Evolutionary conservation across 2,329 filamentous ascomycete species (phyloP), one percentile per base, ranked within the genome.

Genomic region (Harringtonia aguacate): DNA sequence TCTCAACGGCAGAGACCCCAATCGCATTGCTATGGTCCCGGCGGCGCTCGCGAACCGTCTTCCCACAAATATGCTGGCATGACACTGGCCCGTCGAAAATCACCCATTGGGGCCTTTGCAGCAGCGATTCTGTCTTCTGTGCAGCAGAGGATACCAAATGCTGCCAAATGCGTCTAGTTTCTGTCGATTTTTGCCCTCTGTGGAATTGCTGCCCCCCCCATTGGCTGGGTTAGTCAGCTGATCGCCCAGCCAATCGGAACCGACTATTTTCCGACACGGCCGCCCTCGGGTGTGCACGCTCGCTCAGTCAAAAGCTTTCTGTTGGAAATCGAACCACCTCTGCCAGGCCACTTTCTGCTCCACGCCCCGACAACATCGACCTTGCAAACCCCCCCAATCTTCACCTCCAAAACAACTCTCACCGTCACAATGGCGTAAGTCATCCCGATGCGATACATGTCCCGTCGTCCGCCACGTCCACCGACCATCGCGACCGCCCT

Each of bases 401-500:
- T 12, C n/a, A n/a, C n/a, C 39, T 44, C 40, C 20, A 39, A 13
- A 34, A 39, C 38, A 39, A n/a, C 12, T 27, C 43, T 21, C 44
- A n/a, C 40, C 37, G 45, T 41, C 46, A 51, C 45, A 45, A 53
- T 53, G 51, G 51, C 46, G 51, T 53, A 46, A 48, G 51, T 37
- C 13, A 8, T 14, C 14, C 22, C n/a, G 21, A 28, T 20, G 6
- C 8, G 4, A 18, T 8, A 28, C 14, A n/a, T 1, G 29, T 29
- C 28, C 3, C 4, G 14, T 13, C 31, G 27, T 8, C 27, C 6
- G 20, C 35, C 38, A 37, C 36, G 39, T 24, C 37, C 36, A 36
- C 34, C 27, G 34, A 17, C 39, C 28, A 29, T 22, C 30, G 38
- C 27, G 31, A 15, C 4, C 20, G 31, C 20, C 27, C n/a, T n/a